A percentile compares a stretch with the other conserved stretches of the same genome.
phyloP scores from a whole-genome alignment of 1,284 basidiomycete genomes.

The Kalmanozyma brasiliensis region DNA sequence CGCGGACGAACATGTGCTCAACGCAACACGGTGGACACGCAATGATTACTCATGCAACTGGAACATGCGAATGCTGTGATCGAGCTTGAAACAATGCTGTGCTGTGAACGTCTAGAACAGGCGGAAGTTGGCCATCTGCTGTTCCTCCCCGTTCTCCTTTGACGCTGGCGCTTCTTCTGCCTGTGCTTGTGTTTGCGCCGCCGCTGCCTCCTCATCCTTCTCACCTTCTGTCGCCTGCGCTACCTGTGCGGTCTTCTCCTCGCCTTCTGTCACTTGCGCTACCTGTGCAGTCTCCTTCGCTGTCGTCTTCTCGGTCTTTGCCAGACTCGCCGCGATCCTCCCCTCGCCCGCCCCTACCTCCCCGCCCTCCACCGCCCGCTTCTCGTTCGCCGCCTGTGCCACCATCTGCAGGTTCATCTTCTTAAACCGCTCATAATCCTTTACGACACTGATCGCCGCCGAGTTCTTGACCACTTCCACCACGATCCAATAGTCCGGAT shows the following conservation, averaged over 20 bases:
- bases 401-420: slow-evolving; percentile 56
- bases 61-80: neutral
- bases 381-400: slow-evolving; percentile 31
- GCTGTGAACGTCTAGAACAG: slow-evolving; percentile 11
- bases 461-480: slow-evolving; percentile 58
- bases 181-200: neutral
- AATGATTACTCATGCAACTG: neutral
- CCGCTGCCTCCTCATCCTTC: neutral
- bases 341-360: slow-evolving; percentile 1
- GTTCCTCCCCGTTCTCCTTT: slow-evolving; percentile 1
- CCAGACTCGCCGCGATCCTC: slow-evolving; percentile 23
- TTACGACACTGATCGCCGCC: slow-evolving; percentile 51
- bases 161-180: neutral
- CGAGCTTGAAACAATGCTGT: neutral
- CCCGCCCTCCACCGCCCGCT: slow-evolving; percentile 7
- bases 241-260: neutral
- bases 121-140: slow-evolving; percentile 30
- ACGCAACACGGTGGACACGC: neutral
- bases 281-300: neutral
- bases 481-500: slow-evolving; percentile 54
- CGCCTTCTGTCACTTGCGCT: neutral
- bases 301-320: slow-evolving; percentile 3
- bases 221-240: neutral
- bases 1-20: no score
- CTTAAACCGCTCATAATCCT: slow-evolving; percentile 47